Evolutionary conservation across 768 basidiomycete genomes (phyloP), one percentile per base, ranked within the genome.

Genomic region (Naematelia aurantialba): DNA sequence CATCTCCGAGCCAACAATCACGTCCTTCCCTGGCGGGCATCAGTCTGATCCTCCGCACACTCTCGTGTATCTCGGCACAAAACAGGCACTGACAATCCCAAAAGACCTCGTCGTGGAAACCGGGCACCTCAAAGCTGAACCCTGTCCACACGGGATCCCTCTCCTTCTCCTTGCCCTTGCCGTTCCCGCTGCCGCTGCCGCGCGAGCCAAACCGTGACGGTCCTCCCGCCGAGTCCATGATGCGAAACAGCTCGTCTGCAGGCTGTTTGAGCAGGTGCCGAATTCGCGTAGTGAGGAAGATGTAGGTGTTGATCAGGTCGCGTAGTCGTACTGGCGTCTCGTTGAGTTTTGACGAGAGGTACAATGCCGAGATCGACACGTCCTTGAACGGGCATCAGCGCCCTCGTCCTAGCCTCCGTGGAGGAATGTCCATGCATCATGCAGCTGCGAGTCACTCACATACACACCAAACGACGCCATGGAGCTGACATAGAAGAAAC

Each of bases 261-360:
- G 78, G 85, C 12, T 78, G 72, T 21, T 79, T 31, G 64, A 83
- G 78, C 0, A 78, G 73, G 77, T 90, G 85, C 2, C 82, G 70
- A 17, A 83, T 83, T 34, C 88, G 86, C 68, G 90, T 87, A n/a
- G 87, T 80, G 3, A 98, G 82, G 50, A 92, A 83, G 77, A 94
- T 89, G 78, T 90, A 97, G 48, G 90, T 85, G 75, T 98, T 98
- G 78, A 97, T 86, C 62, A 98, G 84, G 74, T 97, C 91, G 24
- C 94, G 85, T 79, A 97, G 90, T 17, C 92, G 84, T 4, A 97
- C 76, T 0, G 92, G 84, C 1, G 94, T 98, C 77, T 99, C 96
- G 68, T 97, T 91, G 82, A 98, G 89, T 78, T 99, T 99, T 1
- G 90, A 88, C 0, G 94, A 92, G 13, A 97, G 91, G 77, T 90